Evolutionary conservation across 306 rosid genomes (phyloP).

Genomic region (Gynostemma pentaphyllum): DNA sequence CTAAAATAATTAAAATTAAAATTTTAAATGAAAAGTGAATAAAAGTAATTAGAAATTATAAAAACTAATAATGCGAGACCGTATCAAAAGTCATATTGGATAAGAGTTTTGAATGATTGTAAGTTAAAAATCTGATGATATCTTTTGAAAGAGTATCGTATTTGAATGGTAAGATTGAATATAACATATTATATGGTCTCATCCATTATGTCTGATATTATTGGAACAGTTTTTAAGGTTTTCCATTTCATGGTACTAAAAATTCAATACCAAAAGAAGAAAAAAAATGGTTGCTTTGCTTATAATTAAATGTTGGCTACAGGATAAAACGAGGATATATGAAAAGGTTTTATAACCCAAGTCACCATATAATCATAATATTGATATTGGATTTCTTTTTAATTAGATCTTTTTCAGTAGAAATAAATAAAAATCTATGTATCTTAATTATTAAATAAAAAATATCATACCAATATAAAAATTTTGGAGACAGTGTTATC

Average conservation of each 20-base stretch:
- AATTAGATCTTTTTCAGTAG: too few relatives aligned
- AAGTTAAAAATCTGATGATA: neutral
- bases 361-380: neutral
- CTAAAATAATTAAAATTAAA: too few relatives aligned
- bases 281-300: neutral
- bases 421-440: too few relatives aligned
- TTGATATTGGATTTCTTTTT: too few relatives aligned
- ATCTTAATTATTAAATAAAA: too few relatives aligned
- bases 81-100: neutral
- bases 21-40: too few relatives aligned
- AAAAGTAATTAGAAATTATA: neutral
- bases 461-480: too few relatives aligned
- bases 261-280: neutral
- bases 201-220: neutral
- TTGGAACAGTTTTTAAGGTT: neutral
- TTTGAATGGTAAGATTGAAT: neutral
- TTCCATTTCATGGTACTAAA: neutral
- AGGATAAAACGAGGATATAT: neutral
- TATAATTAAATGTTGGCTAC: neutral
- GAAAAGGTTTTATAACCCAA: neutral
- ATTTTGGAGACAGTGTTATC: too few relatives aligned
- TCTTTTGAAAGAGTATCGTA: neutral
- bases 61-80: neutral
- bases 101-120: neutral
- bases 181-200: neutral